Evolutionary conservation across 2,329 filamentous ascomycete genomes (phyloP).

Genomic region (Ophiostoma angusticollis): DNA sequence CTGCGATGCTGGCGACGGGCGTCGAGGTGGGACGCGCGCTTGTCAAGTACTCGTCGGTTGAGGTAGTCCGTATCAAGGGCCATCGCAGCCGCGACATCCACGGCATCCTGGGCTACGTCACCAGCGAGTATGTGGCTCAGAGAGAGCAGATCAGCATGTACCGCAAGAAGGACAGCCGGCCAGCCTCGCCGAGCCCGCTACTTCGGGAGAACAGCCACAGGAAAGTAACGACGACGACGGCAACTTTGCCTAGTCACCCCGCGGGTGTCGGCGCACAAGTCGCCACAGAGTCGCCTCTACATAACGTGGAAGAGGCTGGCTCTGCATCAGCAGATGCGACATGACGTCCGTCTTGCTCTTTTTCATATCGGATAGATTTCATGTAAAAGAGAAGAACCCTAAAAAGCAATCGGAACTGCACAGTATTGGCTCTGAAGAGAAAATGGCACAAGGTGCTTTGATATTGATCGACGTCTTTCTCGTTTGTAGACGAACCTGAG

Average conservation of each 20-base stretch:
- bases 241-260: no score
- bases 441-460: no score
- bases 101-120: constrained; percentile 72
- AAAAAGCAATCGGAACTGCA: no score
- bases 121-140: constrained; percentile 86
- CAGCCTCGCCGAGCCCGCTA: constrained; percentile 37
- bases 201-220: constrained; percentile 6
- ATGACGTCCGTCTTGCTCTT: neutral
- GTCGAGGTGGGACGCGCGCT: constrained; percentile 77
- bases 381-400: neutral
- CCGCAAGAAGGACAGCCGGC: constrained; percentile 34
- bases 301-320: constrained; percentile 5
- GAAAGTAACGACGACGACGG: no score
- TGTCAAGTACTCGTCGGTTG: constrained; percentile 81
- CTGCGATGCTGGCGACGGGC: constrained; percentile 53
- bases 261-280: neutral
- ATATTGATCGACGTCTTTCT: neutral
- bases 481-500: neutral
- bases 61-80: constrained; percentile 77
- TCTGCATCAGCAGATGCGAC: neutral
- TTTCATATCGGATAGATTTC: no score
- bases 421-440: no score
- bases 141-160: constrained; percentile 79
- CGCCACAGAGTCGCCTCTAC: constrained; percentile 4
- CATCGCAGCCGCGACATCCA: constrained; percentile 71